Percentiles rank a stretch among this genome's conserved stretches.
phyloP scores from a whole-genome alignment of 495 filamentous ascomycete species.

The Acidiella bohemica region DNA sequence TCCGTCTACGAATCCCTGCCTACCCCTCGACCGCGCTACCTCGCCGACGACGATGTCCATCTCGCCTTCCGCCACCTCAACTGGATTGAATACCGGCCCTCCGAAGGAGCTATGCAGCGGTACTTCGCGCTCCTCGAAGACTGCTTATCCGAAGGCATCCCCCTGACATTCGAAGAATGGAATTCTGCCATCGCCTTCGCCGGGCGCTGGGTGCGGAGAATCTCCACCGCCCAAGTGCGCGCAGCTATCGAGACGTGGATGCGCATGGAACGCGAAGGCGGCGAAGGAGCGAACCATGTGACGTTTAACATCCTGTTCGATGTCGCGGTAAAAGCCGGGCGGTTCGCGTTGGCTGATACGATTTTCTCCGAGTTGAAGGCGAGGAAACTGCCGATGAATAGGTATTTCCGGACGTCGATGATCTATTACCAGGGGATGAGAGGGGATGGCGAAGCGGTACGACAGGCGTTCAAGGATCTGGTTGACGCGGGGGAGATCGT shows the following conservation, averaged over 20 bases:
- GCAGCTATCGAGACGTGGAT: slow-evolving; percentile 70
- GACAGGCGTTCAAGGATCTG: slow-evolving; percentile 59
- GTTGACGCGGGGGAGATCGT: slow-evolving; percentile 73
- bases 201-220: slow-evolving; percentile 50
- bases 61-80: slow-evolving; percentile 56
- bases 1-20: slow-evolving; percentile 48
- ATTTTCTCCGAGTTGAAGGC: slow-evolving; percentile 65
- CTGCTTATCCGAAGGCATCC: slow-evolving; percentile 51
- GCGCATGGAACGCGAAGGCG: slow-evolving; percentile 62
- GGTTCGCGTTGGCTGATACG: slow-evolving; percentile 69
- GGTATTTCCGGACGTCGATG: slow-evolving; percentile 61
- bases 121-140: slow-evolving; percentile 78
- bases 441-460: slow-evolving; percentile 52
- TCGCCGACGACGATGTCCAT: slow-evolving; percentile 46
- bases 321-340: slow-evolving; percentile 68
- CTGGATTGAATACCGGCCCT: slow-evolving; percentile 39
- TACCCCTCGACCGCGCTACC: slow-evolving; percentile 48
- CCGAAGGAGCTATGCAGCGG: slow-evolving; percentile 51
- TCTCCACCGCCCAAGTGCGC: slow-evolving; percentile 51
- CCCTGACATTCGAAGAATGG: slow-evolving; percentile 58
- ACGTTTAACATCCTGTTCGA: slow-evolving; percentile 92
- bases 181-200: slow-evolving; percentile 69
- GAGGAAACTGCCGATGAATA: slow-evolving; percentile 50
- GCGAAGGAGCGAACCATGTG: slow-evolving; percentile 29
- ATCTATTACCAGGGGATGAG: slow-evolving; percentile 73